Base-by-base conservation (phyloP, 306 rosid genomes). In the Corylus heterophylla region DNA sequence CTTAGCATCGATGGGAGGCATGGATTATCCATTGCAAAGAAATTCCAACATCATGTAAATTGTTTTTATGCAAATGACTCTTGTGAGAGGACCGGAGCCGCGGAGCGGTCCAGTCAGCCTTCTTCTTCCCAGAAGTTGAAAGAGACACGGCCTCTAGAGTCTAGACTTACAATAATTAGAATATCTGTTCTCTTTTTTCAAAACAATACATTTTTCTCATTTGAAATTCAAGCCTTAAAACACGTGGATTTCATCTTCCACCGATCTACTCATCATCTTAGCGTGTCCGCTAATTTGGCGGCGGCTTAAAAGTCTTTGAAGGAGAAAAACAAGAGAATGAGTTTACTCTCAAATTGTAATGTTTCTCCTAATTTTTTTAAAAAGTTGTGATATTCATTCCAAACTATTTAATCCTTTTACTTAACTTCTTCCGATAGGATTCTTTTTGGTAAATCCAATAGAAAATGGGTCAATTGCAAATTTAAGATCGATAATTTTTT, bases 161-260 rank as follows among this genome's bases (percentile, higher is more conserved):
- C 4, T 0, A 59, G 27, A 1, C 25, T 75, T 1, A 47, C 67
- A 76, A 70, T 63, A 39, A 0, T 54, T 7, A 67, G 42, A 68
- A 56, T 59, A 69, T 14, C 14, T 35, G 56, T 54, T 11, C 12
- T 31, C n/a, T 8, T 5, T 29, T 67, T 16, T 22, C 62, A 12
- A 16, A 8, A 31, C 1, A 16, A 58, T 12, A 31, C 42, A 31
- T 75, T 68, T 48, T 49, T 42, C 42, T 47, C 42, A 45, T 0
- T 2, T 27, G 80, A 64, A 66, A 80, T 44, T 63, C 80, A 68
- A 69, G 12, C 54, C 42, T 12, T 1, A 8, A 39, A 20, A 55
- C 45, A 39, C 39, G 54, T 47, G 82, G 64, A 59, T 48, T 77
- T 71, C 8, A 54, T 29, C 29, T 54, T 77, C 82, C 69, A 63